These are phyloP conservation scores for Dipteronia sinensis DNA, from an alignment of 345 rosid species.

Conservation along the genomic window DNA sequence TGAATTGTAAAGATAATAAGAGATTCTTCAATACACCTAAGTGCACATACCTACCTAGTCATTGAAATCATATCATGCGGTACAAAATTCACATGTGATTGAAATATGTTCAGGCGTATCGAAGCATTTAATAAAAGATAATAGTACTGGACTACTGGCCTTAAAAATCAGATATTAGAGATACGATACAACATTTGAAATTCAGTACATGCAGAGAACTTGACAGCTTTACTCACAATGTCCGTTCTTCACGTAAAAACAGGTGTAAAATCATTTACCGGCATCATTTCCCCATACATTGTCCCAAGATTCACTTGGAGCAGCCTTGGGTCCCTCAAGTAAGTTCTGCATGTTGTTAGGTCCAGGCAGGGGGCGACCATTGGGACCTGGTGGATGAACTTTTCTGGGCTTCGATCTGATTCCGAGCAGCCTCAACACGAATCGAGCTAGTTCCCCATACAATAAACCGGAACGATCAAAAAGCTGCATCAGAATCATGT, in stretches of 20 bases:
- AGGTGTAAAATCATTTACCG: background rate
- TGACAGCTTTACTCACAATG: background rate
- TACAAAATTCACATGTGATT: background rate
- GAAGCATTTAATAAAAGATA: too few species aligned
- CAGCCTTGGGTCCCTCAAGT: too few species aligned
- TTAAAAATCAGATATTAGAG: too few species aligned
- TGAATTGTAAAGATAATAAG: background rate
- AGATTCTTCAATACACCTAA: too few species aligned
- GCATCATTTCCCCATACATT: conserved; percentile 35
- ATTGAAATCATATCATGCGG: background rate
- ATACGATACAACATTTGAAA: too few species aligned
- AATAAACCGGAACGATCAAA: conserved; percentile 37
- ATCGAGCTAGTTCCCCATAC: too few species aligned
- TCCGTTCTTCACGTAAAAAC: too few species aligned
- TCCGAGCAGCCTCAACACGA: too few species aligned
- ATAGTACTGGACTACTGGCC: too few species aligned
- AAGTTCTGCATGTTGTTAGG: conserved; percentile 30
- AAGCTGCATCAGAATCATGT: conserved; percentile 12
- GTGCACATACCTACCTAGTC: too few species aligned
- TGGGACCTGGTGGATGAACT: conserved; percentile 27
- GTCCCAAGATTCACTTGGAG: conserved; percentile 37
- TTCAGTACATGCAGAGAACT: too few species aligned
- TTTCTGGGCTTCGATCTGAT: conserved; percentile 26
- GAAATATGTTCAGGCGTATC: too few species aligned
- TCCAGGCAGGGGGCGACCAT: conserved; percentile 26